Percentiles rank a stretch among this genome's conserved stretches.
Evolutionary conservation across 768 basidiomycete genomes (phyloP).

Genomic region (Infundibulicybe gibba): DNA sequence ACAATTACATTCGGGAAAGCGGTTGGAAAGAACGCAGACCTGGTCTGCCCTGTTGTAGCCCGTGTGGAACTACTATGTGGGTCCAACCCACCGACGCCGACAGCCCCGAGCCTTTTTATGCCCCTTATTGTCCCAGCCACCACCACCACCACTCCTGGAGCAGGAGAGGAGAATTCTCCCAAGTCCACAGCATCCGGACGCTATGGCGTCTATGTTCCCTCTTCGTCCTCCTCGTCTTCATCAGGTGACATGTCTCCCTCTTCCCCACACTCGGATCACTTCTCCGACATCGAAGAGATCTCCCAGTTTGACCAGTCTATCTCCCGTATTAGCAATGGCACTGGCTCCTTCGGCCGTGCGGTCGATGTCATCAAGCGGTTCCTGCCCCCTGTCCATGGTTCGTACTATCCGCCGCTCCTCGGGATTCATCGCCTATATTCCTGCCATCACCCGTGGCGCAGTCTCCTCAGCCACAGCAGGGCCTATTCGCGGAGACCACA

Average conservation of each 20-base stretch:
- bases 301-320: conserved; percentile 6
- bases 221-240: conserved; percentile 34
- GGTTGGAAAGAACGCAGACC: conserved; percentile 58
- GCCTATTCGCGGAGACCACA: too few species aligned
- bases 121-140: conserved; percentile 24
- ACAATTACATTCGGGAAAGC: conserved; percentile 71
- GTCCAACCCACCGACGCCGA: background rate
- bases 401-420: background rate
- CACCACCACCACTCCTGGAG: conserved; percentile 4
- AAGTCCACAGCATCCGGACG: conserved; percentile 45
- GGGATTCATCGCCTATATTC: too few species aligned
- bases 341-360: conserved; percentile 18
- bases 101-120: conserved; percentile 13
- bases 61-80: conserved; percentile 53
- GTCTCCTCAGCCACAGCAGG: background rate
- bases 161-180: conserved; percentile 6
- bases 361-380: conserved; percentile 27
- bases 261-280: conserved; percentile 12
- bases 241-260: conserved; percentile 24
- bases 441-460: background rate
- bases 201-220: conserved; percentile 53
- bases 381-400: conserved; percentile 22
- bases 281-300: too few species aligned
- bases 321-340: background rate
- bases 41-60: conserved; percentile 61